These are phyloP conservation scores for Dryas drummondii DNA, from an alignment of 306 rosid genomes.

Conservation along the genomic window DNA sequence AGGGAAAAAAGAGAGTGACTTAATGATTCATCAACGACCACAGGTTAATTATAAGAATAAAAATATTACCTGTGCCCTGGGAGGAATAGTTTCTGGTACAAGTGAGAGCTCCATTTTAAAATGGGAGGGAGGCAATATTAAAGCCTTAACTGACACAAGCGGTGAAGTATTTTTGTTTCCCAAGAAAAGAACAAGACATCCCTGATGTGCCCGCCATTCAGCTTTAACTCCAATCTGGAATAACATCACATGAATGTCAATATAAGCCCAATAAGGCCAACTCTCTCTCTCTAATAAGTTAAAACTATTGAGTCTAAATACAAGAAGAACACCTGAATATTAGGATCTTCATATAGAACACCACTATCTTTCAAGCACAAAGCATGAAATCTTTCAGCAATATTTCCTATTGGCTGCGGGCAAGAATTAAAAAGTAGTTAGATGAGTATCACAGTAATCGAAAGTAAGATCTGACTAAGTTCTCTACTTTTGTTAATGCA, in stretches of 20 bases:
- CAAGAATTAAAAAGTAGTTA: constrained; percentile 17
- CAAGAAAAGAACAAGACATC: constrained; percentile 92
- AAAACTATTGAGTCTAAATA: neutral
- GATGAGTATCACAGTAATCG: constrained; percentile 2
- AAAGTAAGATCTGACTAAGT: neutral
- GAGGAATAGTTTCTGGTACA: constrained; percentile 98
- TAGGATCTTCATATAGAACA: constrained; percentile 92
- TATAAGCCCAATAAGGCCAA: constrained; percentile 3
- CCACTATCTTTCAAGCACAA: constrained; percentile 98
- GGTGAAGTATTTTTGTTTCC: constrained; percentile 95
- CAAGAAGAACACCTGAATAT: constrained; percentile 71
- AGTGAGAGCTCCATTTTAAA: constrained; percentile 86
- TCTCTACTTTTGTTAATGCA: neutral
- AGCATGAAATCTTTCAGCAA: constrained; percentile 87
- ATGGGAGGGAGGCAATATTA: constrained; percentile 84
- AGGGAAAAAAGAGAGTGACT: constrained; percentile 10
- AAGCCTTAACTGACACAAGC: constrained; percentile 85
- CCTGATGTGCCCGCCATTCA: constrained; percentile 92
- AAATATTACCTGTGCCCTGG: constrained; percentile 86
- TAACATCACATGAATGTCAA: constrained; percentile 8
- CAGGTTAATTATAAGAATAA: constrained; percentile 11
- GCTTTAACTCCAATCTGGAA: constrained; percentile 90
- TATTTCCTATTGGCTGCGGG: constrained; percentile 94
- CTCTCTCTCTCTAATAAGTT: constrained; percentile 12
- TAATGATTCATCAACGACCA: constrained; percentile 1